Conservation (phyloP, 257 asterid genomes). For the Sherardia arvensis region DNA sequence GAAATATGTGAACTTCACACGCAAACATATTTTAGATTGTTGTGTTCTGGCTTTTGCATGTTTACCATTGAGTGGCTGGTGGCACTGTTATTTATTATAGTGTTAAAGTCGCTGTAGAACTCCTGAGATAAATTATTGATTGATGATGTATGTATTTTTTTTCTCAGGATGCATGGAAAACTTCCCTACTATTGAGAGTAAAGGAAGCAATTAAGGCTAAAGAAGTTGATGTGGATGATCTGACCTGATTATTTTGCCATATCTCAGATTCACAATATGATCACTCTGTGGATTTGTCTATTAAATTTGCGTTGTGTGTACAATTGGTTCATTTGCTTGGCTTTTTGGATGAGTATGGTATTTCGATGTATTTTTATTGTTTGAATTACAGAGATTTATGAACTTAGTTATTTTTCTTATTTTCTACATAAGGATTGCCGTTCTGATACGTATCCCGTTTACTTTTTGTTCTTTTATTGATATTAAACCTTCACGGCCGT, state of each 20-base stretch:
- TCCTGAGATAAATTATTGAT: not conserved
- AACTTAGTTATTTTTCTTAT: not conserved
- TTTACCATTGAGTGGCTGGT: not conserved
- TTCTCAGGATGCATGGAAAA: conserved; percentile 82
- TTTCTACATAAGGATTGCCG: not conserved
- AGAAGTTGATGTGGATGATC: conserved; percentile 92
- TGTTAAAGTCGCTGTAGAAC: not conserved
- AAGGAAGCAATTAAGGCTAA: conserved; percentile 91
- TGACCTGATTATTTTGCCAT: conserved; percentile 39
- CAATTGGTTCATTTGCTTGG: conserved; percentile 3
- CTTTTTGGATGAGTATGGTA: not conserved
- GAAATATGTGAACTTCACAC: not conserved
- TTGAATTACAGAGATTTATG: not conserved
- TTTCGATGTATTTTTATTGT: not conserved
- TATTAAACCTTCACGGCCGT: not conserved
- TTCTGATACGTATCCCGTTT: not conserved
- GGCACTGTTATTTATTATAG: not conserved
- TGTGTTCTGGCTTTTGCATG: not conserved
- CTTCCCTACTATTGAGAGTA: conserved; percentile 87
- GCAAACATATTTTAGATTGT: not conserved
- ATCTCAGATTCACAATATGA: not conserved
- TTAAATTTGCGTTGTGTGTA: not conserved
- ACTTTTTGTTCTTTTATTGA: too few relatives aligned
- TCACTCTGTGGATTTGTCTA: not conserved
- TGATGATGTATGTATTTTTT: not conserved